Base-by-base conservation (phyloP, 106 monocot genomes). In the Dendrobium catenatum region DNA sequence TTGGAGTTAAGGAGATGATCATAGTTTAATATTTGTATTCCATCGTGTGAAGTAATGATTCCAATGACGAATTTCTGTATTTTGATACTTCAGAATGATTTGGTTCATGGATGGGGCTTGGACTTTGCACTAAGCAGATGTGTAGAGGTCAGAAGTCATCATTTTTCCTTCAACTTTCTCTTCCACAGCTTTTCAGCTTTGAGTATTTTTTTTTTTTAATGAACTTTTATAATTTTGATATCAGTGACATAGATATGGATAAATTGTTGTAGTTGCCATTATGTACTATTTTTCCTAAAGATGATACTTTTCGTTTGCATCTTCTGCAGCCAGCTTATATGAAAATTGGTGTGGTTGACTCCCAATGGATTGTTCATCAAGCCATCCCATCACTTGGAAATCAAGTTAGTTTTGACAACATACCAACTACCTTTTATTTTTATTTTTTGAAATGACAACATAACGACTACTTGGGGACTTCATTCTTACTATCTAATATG, bases 31-130 rank as follows among this genome's bases (percentile, higher is more conserved):
- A 64, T 68, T 17, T 68, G 26, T 68, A 24, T 27, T 68, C 8
- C n/a, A 59, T 67, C n/a, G 27, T 42, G 9, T 24, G 8, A 76
- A 76, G 9, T 49, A 42, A 27, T 76, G 16, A 13, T 49, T 26
- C 48, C 48, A 76, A 49, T 47, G 26, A 75, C 0, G 1, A n/a
- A 47, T 46, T 27, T 76, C 27, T 48, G 22, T 13, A 76, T 24
- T 47, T 11, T 2, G 2, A 6, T 42, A 47, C 41, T 82, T 22
- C 82, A 91, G 91, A 91, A 91, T 83, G 91, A 91, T 77, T 81
- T 91, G 72, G 80, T 91, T 85, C 91, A 91, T 83, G 91, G 91
- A 83, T 91, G 91, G 91, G 91, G 88, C 49, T 86, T 91, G 5
- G 91, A 91, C 81, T 85, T 91, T 79, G 88, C 86, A 49, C 81